Conservation (phyloP, 768 basidiomycete species). For the Artomyces pyxidatus region DNA sequence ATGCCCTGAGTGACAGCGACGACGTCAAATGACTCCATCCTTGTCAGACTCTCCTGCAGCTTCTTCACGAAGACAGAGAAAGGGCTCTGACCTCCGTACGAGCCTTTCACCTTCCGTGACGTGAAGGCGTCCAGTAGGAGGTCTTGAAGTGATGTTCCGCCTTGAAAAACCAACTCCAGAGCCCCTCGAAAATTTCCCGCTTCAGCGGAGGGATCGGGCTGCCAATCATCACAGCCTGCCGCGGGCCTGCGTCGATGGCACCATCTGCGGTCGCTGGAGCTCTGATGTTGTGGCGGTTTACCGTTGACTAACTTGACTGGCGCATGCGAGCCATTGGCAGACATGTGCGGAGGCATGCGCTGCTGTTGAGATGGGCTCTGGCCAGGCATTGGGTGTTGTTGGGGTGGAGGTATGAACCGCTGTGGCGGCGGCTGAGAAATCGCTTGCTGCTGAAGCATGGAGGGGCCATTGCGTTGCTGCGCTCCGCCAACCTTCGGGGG, state of each 20-base stretch:
- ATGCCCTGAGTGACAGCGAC: slow-evolving; percentile 76
- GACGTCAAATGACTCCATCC: slow-evolving; percentile 95
- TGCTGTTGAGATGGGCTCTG: background rate
- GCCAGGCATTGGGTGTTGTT: background rate
- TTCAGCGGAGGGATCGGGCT: background rate
- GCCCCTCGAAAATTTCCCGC: background rate
- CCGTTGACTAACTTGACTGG: background rate
- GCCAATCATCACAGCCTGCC: background rate
- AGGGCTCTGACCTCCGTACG: slow-evolving; percentile 42
- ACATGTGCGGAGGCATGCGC: slow-evolving; percentile 1
- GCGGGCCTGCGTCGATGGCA: background rate
- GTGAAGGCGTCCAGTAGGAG: slow-evolving; percentile 76
- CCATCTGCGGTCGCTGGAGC: background rate
- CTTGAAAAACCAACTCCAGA: background rate
- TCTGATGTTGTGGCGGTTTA: background rate
- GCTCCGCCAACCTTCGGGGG: background rate
- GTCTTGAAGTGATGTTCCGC: slow-evolving; percentile 38
- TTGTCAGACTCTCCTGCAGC: slow-evolving; percentile 88
- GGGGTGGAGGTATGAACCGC: background rate
- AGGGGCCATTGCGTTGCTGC: background rate
- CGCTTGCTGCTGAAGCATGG: background rate
- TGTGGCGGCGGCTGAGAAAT: background rate
- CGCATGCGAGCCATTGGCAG: background rate
- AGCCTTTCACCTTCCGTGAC: slow-evolving; percentile 37
- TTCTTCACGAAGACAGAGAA: slow-evolving; percentile 87